These are phyloP conservation scores for Cyberlindnera euphorbiiphila DNA, from an alignment of 805 yeast genomes.

Conservation along the genomic window DNA sequence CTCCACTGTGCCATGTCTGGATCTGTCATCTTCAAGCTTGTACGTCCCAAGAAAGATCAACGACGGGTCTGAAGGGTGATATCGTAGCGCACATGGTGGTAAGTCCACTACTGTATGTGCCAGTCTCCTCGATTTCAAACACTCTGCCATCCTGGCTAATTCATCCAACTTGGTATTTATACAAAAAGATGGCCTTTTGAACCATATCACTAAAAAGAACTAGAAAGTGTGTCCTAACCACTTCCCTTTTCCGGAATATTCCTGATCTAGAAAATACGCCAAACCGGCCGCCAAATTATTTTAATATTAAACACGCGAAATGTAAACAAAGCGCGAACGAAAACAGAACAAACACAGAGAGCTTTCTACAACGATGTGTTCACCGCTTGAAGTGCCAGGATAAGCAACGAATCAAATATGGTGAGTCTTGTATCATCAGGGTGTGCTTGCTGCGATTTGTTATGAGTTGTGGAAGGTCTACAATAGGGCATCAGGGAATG, in stretches of 20 bases:
- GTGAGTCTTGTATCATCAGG: neutral
- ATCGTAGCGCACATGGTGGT: constrained; percentile 83
- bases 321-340: constrained; percentile 14
- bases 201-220: neutral
- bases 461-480: too few species aligned
- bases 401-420: neutral
- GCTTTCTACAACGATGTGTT: constrained; percentile 1
- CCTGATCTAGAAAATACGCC: constrained; percentile 8
- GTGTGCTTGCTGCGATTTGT: too few species aligned
- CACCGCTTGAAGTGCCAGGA: too few species aligned
- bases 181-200: neutral
- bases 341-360: constrained; percentile 5
- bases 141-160: constrained; percentile 5
- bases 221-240: neutral
- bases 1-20: constrained; percentile 62
- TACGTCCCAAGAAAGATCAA: constrained; percentile 75
- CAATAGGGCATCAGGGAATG: too few species aligned
- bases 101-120: constrained; percentile 41
- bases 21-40: constrained; percentile 57
- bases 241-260: neutral
- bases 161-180: too few species aligned
- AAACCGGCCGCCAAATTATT: too few species aligned
- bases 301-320: constrained; percentile 4
- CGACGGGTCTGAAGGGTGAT: constrained; percentile 46
- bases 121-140: constrained; percentile 8